A percentile compares a stretch with the other conserved stretches of the same genome.
Evolutionary conservation across 164 flowering plant genomes (phyloP).

Genomic region (Brasenia schreberi): DNA sequence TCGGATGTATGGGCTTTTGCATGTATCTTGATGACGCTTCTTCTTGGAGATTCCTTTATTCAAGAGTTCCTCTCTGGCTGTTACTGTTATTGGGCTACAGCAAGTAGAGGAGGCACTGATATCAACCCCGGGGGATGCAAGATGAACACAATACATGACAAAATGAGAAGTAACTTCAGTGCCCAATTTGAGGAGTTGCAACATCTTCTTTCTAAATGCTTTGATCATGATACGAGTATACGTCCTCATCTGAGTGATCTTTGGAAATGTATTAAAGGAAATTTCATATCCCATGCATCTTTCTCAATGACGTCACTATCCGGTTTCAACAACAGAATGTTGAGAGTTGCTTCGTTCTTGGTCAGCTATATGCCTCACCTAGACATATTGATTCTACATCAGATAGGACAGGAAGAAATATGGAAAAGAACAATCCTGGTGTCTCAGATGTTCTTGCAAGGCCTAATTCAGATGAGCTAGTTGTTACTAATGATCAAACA

Average conservation of each 20-base stretch:
- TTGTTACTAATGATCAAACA: too few relatives aligned
- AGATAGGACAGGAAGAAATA: slow-evolving; percentile 7
- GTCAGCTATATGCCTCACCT: slow-evolving; percentile 29
- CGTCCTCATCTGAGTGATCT: slow-evolving; percentile 48
- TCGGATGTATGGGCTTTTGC: slow-evolving; percentile 83
- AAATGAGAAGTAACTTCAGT: not conserved
- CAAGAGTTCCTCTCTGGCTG: slow-evolving; percentile 20
- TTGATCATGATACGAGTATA: slow-evolving; percentile 30
- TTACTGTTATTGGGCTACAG: slow-evolving; percentile 2
- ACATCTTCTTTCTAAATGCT: slow-evolving; percentile 36
- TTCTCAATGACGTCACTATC: slow-evolving; percentile 8
- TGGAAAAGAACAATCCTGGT: slow-evolving; percentile 6
- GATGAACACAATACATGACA: not conserved
- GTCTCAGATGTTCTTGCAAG: not conserved
- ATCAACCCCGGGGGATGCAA: slow-evolving; percentile 13
- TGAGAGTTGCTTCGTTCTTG: slow-evolving; percentile 33
- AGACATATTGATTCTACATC: slow-evolving; percentile 9
- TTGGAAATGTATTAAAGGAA: slow-evolving; percentile 48
- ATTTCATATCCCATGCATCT: slow-evolving; percentile 26
- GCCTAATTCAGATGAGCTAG: not conserved
- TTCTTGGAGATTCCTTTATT: slow-evolving; percentile 29
- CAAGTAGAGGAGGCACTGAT: slow-evolving; percentile 14
- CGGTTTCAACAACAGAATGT: slow-evolving; percentile 5
- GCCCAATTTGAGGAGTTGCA: slow-evolving; percentile 16
- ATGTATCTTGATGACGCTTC: slow-evolving; percentile 38